Conservation (phyloP, 2,329 filamentous ascomycete species). For the Tympanopsis confertula region DNA sequence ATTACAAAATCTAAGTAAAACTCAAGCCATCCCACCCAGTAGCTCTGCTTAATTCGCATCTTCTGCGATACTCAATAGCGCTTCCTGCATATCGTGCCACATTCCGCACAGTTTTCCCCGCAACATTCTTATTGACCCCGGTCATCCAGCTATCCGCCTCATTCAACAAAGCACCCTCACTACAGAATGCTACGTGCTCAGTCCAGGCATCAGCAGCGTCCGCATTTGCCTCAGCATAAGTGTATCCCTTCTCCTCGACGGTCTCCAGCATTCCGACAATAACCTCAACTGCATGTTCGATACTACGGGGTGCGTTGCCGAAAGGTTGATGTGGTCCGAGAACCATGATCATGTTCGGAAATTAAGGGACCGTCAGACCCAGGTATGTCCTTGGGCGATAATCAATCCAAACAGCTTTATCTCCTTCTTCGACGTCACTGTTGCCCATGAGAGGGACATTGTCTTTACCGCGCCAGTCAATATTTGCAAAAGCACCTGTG, state of each 20-base stretch:
- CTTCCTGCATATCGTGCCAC: slow-evolving; percentile 33
- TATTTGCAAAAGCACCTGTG: slow-evolving; percentile 10
- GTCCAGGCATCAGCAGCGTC: slow-evolving; percentile 28
- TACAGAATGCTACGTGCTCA: slow-evolving; percentile 32
- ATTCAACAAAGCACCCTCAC: slow-evolving; percentile 28
- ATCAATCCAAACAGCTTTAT: no score
- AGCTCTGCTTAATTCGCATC: slow-evolving; percentile 20
- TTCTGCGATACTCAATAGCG: slow-evolving; percentile 27
- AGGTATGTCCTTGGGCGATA: slow-evolving; percentile 12
- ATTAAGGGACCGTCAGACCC: slow-evolving; percentile 11
- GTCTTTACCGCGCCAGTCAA: slow-evolving; percentile 12
- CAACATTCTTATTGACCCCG: slow-evolving; percentile 37
- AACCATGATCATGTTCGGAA: slow-evolving; percentile 23
- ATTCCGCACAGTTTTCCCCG: slow-evolving; percentile 29
- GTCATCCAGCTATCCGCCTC: slow-evolving; percentile 43
- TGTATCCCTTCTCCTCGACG: slow-evolving; percentile 17
- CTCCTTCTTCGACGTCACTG: background rate
- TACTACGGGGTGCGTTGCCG: slow-evolving; percentile 26
- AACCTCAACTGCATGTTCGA: slow-evolving; percentile 28
- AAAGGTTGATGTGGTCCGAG: slow-evolving; percentile 30
- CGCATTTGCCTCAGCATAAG: slow-evolving; percentile 24
- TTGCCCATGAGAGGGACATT: slow-evolving; percentile 10
- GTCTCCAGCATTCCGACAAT: slow-evolving; percentile 20
- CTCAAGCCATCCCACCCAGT: no score
- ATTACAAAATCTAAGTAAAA: no score